These are phyloP conservation scores for Sporormia fimetaria DNA, from an alignment of 495 filamentous ascomycete species.

Conservation along the genomic window DNA sequence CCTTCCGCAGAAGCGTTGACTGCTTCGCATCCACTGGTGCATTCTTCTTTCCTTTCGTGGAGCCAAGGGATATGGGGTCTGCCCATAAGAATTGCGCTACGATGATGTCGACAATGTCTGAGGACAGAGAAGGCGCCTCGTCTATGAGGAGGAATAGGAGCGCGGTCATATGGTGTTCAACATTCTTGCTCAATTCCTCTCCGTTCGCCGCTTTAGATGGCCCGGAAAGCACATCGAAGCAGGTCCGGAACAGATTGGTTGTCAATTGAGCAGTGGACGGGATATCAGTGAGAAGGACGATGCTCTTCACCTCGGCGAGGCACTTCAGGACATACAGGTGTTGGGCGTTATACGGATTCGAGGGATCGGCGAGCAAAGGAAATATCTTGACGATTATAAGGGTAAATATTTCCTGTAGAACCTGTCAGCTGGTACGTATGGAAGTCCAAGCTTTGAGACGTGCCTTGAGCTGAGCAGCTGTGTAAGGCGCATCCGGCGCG, in stretches of 20 bases:
- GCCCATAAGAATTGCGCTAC: slow-evolving; percentile 90
- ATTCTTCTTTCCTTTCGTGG: slow-evolving; percentile 45
- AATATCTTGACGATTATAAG: slow-evolving; percentile 75
- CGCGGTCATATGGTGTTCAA: slow-evolving; percentile 82
- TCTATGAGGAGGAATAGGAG: slow-evolving; percentile 78
- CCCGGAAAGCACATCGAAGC: slow-evolving; percentile 87
- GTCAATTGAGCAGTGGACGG: slow-evolving; percentile 65
- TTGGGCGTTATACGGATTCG: slow-evolving; percentile 82
- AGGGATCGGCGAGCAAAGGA: slow-evolving; percentile 74
- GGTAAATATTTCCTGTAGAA: slow-evolving; percentile 74
- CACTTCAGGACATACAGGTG: slow-evolving; percentile 83
- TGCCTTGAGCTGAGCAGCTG: slow-evolving; percentile 79
- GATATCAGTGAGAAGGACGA: slow-evolving; percentile 86
- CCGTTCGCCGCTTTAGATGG: slow-evolving; percentile 59
- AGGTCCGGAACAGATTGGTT: slow-evolving; percentile 65
- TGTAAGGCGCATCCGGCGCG: slow-evolving; percentile 93
- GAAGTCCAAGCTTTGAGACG: not conserved
- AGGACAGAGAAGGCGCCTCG: slow-evolving; percentile 67
- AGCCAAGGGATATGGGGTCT: slow-evolving; percentile 46
- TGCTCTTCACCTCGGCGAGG: slow-evolving; percentile 84
- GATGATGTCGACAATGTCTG: slow-evolving; percentile 81
- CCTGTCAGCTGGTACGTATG: slow-evolving; percentile 1
- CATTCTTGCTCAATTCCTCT: slow-evolving; percentile 75
- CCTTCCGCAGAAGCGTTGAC: slow-evolving; percentile 67
- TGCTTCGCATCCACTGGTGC: slow-evolving; percentile 59